Base-by-base conservation (phyloP, 2,329 filamentous ascomycete genomes). In the Arthrobotrys entomopaga region DNA sequence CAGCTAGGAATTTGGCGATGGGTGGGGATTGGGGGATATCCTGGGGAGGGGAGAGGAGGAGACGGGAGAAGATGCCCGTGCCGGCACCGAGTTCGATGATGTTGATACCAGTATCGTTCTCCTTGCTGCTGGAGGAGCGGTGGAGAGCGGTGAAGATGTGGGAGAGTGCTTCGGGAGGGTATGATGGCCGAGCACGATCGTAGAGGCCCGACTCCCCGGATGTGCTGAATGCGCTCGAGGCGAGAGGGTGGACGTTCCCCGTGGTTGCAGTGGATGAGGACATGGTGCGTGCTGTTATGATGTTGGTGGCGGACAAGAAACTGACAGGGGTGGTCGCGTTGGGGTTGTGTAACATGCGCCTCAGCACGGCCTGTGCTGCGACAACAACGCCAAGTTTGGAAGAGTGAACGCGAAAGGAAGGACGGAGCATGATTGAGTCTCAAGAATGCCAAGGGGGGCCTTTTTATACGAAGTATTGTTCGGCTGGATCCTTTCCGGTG, bases 191-290 rank as follows among this genome's bases (percentile, higher is more conserved):
- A 2, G 71, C 71, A 6, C 59, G 53, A 19, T 75, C 71, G 40
- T 75, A 75, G 13, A 75, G 64, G 0, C 71, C 71, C n/a, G 71
- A 75, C 11, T 58, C 50, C 26, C 71, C 71, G 26, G 71, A 75
- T 6, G 60, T 65, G 7, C 65, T 60, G 29, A 75, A 75, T 6
- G 64, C 71, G 8, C 49, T 49, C 2, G 56, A 61, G 1, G 71
- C 71, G 19, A 75, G 38, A 1, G 71, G 71, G 34, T 75, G 71
- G 6, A 75, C 26, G 8, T 13, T 56, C n/a, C 38, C 16, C 7
- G 42, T 22, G 22, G 20, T 11, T 38, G 57, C 15, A 4, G 29
- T 13, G 19, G 52, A 26, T 8, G 15, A 4, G 3, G 52, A 16
- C n/a, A 29, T 57, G 16, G 38, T 29, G 29, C 26, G 13, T 19